phyloP scores from a whole-genome alignment of 768 basidiomycete species.

The Boletus sp. region DNA sequence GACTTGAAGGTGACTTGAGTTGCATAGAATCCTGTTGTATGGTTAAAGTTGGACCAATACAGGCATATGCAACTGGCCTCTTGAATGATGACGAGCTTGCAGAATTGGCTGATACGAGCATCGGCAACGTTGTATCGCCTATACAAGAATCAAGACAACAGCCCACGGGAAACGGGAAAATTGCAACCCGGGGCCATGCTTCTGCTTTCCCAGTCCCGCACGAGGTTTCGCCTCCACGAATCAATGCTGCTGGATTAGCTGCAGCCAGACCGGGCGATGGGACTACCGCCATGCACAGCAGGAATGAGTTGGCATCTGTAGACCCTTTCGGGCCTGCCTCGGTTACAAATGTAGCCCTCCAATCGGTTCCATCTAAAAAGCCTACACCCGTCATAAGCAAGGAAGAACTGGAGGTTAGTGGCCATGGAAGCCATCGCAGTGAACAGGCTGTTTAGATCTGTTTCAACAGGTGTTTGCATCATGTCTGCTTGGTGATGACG shows the following conservation, averaged over 20 bases:
- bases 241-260: not conserved
- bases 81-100: constrained; percentile 35
- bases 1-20: constrained; percentile 21
- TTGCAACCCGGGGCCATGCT: not conserved
- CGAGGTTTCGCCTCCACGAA: not conserved
- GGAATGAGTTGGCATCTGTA: not conserved
- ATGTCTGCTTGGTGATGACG: constrained; percentile 36
- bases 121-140: not conserved
- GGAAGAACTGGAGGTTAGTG: constrained; percentile 25
- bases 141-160: not conserved
- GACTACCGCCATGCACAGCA: not conserved
- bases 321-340: not conserved
- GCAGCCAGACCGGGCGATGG: not conserved
- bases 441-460: not conserved
- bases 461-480: constrained; percentile 33
- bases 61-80: constrained; percentile 36
- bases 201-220: not conserved
- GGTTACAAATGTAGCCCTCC: not conserved
- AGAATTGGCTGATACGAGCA: constrained; percentile 11
- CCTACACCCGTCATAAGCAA: not conserved
- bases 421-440: not conserved
- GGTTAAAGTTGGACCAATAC: constrained; percentile 5
- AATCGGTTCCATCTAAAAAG: not conserved
- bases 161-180: not conserved
- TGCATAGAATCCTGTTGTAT: not conserved